These are phyloP conservation scores for Penicillium sp. DNA, from an alignment of 2,329 filamentous ascomycete species.

Conservation along the genomic window DNA sequence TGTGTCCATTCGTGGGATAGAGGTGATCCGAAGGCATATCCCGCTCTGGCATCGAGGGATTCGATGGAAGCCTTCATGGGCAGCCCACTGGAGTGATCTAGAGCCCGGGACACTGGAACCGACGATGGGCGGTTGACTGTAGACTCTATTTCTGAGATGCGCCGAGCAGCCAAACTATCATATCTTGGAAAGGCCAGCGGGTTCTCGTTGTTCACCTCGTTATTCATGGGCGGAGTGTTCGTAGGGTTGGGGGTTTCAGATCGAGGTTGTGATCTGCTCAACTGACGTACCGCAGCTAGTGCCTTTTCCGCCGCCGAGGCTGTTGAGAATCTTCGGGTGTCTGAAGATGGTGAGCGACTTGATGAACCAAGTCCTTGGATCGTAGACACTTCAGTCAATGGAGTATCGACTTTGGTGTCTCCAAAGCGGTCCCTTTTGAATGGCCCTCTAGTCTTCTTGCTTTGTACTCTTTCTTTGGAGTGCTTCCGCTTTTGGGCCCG, in stretches of 20 bases:
- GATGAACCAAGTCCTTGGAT: constrained; percentile 35
- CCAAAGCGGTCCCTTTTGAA: constrained; percentile 13
- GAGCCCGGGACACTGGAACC: constrained; percentile 17
- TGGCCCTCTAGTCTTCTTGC: constrained; percentile 16
- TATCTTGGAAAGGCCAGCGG: constrained; percentile 37
- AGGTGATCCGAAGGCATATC: constrained; percentile 31
- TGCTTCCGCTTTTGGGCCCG: constrained; percentile 17
- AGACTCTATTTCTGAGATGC: constrained; percentile 17
- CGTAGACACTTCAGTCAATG: constrained; percentile 28
- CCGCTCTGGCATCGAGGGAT: constrained; percentile 28
- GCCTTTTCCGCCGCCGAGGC: constrained; percentile 42
- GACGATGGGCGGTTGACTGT: constrained; percentile 23
- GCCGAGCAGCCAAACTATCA: constrained; percentile 34
- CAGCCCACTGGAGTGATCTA: constrained; percentile 18
- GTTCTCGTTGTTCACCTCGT: constrained; percentile 25
- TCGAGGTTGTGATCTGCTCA: constrained; percentile 34
- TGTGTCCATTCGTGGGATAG: constrained; percentile 25
- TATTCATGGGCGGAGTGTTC: constrained; percentile 5
- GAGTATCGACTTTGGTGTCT: constrained; percentile 22
- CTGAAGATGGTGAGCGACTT: constrained; percentile 21
- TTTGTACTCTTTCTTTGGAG: constrained; percentile 10
- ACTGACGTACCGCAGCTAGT: constrained; percentile 41
- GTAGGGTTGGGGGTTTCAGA: constrained; percentile 13
- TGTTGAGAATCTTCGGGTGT: constrained; percentile 21
- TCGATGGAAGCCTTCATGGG: constrained; percentile 35